These are phyloP conservation scores for Brasilioporus rufonigricans DNA, from an alignment of 768 basidiomycete species.

Conservation along the genomic window DNA sequence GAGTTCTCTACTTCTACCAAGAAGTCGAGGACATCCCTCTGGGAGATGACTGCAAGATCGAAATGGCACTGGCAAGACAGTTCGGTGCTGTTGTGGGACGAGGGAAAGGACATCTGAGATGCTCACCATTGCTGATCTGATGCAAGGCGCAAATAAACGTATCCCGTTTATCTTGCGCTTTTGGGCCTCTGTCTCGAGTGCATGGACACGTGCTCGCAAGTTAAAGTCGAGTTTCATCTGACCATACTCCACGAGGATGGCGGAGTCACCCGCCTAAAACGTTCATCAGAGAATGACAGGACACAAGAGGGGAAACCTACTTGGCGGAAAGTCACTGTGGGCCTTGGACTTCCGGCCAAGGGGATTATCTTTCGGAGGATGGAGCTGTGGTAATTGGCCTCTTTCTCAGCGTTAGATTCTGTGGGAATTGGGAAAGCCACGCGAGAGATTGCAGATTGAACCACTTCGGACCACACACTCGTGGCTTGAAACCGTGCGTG, in stretches of 20 bases:
- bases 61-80: constrained; percentile 47
- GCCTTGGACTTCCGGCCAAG: constrained; percentile 17
- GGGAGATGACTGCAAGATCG: constrained; percentile 42
- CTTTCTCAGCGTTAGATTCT: not conserved
- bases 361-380: constrained; percentile 12
- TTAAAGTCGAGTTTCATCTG: constrained; percentile 49
- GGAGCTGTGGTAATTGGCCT: not conserved
- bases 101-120: too few species aligned
- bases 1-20: constrained; percentile 39
- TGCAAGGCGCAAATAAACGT: constrained; percentile 46
- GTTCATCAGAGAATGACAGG: too few species aligned
- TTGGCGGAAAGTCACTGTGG: constrained; percentile 51
- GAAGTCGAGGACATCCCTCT: constrained; percentile 39
- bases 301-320: too few species aligned
- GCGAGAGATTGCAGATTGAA: constrained; percentile 11
- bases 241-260: constrained; percentile 64
- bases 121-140: constrained; percentile 57
- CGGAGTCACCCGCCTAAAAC: constrained; percentile 63
- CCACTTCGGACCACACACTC: constrained; percentile 31
- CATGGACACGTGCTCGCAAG: constrained; percentile 57
- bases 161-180: constrained; percentile 35
- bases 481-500: constrained; percentile 18
- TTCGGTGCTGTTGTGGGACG: not conserved
- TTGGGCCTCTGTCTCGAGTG: constrained; percentile 43
- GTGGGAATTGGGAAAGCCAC: not conserved